Percentiles rank a stretch among this genome's conserved stretches.
These are phyloP conservation scores for Barnettozyma wickerhamii DNA, from an alignment of 805 yeast species.

Conservation along the genomic window DNA sequence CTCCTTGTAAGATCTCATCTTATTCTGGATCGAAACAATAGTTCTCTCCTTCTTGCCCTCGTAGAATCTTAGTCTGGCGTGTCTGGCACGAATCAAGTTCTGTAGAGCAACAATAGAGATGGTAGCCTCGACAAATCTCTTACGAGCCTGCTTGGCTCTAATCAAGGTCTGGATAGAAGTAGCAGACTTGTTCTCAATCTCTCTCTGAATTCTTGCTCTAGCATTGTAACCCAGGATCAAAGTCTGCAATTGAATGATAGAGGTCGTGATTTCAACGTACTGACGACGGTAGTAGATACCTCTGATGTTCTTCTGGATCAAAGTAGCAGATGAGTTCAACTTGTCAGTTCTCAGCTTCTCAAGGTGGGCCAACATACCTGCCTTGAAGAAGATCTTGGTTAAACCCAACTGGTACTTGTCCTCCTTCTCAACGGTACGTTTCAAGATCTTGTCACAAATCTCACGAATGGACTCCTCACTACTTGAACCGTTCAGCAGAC, in stretches of 20 bases:
- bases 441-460: slow-evolving; percentile 66
- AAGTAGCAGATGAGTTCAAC: slow-evolving; percentile 68
- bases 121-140: slow-evolving; percentile 26
- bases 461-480: slow-evolving; percentile 53
- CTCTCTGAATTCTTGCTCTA: slow-evolving; percentile 50
- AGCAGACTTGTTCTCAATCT: slow-evolving; percentile 60
- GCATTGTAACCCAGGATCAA: slow-evolving; percentile 57
- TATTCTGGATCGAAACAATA: slow-evolving; percentile 68
- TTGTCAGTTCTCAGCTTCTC: slow-evolving; percentile 84
- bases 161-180: slow-evolving; percentile 62
- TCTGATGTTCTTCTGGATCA: slow-evolving; percentile 81
- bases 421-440: slow-evolving; percentile 57
- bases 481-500: slow-evolving; percentile 48
- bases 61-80: slow-evolving; percentile 48
- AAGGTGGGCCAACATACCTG: slow-evolving; percentile 90
- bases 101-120: slow-evolving; percentile 40
- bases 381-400: slow-evolving; percentile 91
- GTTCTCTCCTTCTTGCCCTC: slow-evolving; percentile 54
- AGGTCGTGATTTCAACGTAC: slow-evolving; percentile 49
- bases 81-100: slow-evolving; percentile 45
- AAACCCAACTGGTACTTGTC: slow-evolving; percentile 84
- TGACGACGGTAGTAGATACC: slow-evolving; percentile 57
- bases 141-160: slow-evolving; percentile 52
- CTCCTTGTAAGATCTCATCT: slow-evolving; percentile 64
- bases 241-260: slow-evolving; percentile 57